A percentile compares a stretch with the other conserved stretches of the same genome.
Conservation (phyloP, 2,329 filamentous ascomycete genomes). For the Trichophyton benhamiae region DNA sequence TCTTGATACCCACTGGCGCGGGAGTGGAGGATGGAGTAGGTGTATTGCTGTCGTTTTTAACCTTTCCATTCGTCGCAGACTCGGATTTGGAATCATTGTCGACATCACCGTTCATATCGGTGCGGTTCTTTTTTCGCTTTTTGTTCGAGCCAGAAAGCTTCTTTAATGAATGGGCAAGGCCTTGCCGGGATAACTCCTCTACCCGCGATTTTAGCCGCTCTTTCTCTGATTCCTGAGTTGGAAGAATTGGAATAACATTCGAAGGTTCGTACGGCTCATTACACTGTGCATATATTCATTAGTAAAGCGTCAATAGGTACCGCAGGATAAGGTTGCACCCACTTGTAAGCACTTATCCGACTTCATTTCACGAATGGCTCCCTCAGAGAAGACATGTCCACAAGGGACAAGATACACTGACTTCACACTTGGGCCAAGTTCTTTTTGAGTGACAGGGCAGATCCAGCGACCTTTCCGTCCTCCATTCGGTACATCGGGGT, state of each 20-base stretch:
- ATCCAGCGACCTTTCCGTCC: conserved; percentile 48
- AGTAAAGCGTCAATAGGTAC: not conserved
- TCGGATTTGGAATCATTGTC: not conserved
- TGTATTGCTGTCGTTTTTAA: conserved; percentile 17
- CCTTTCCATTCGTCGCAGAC: conserved; percentile 11
- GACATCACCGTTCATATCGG: conserved; percentile 15
- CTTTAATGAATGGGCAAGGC: conserved; percentile 77
- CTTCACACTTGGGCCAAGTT: conserved; percentile 65
- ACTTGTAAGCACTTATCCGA: conserved; percentile 49
- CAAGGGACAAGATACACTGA: conserved; percentile 87
- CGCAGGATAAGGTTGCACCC: conserved; percentile 13
- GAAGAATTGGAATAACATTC: conserved; percentile 73
- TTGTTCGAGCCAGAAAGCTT: conserved; percentile 52
- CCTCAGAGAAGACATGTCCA: conserved; percentile 85
- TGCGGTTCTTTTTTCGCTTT: conserved; percentile 59
- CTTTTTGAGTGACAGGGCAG: conserved; percentile 79
- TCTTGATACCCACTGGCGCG: conserved; percentile 59
- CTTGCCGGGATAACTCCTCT: conserved; percentile 55
- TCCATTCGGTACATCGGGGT: conserved; percentile 29
- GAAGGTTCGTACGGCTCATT: conserved; percentile 58
- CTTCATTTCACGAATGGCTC: conserved; percentile 68
- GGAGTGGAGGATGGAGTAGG: conserved; percentile 25
- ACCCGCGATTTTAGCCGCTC: conserved; percentile 53
- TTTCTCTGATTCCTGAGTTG: conserved; percentile 58
- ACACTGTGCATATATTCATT: conserved; percentile 43